Base-by-base conservation (phyloP, 768 basidiomycete genomes). In the Dentipellis sp. region DNA sequence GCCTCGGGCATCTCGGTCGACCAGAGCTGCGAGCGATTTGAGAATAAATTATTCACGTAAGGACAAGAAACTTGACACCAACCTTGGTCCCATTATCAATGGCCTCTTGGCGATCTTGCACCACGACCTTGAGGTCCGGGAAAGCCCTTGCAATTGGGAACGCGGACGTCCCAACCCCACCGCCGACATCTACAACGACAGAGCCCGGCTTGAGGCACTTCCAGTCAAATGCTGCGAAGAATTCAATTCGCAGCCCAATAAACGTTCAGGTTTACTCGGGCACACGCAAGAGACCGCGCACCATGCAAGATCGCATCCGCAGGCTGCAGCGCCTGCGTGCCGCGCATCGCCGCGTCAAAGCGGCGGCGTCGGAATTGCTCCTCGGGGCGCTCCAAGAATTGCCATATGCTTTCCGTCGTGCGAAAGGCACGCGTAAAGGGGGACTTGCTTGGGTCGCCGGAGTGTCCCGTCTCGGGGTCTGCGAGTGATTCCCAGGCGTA, bases 401-500 rank as follows among this genome's bases (percentile, higher is more conserved):
- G 37, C 1, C 10, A 34, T 37, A n/a, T 17, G 22, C 6, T 57
- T 14, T n/a, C n/a, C 11, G 50, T 45, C 16, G 39, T 40, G 39
- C 39, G 48, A 34, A 10, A 10, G 22, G 58, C 57, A 8, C 56
- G 56, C 35, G 57, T 39, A 10, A 54, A 12, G n/a, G 58, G 36
- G 2, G 55, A 17, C n/a, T 56, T 56, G 19, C 49, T 53, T 19
- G 52, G 12, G 19, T 39, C 51, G n/a, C 6, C 21, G 8, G 58
- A 38, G 48, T 48, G 50, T n/a, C 46, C 55, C 3, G 35, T 4
- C 10, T 46, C 46, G 10, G 63, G 56, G 21, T 62, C 58, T 11
- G 58, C 49, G 7, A 70, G 49, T 1, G 59, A 52, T 37, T 69
- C 66, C 0, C 59, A 16, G 21, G 42, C 53, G 42, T 64, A 62